Conservation (phyloP, 192 early-diverging fungal genomes). For the Umbelopsis vinacea region DNA sequence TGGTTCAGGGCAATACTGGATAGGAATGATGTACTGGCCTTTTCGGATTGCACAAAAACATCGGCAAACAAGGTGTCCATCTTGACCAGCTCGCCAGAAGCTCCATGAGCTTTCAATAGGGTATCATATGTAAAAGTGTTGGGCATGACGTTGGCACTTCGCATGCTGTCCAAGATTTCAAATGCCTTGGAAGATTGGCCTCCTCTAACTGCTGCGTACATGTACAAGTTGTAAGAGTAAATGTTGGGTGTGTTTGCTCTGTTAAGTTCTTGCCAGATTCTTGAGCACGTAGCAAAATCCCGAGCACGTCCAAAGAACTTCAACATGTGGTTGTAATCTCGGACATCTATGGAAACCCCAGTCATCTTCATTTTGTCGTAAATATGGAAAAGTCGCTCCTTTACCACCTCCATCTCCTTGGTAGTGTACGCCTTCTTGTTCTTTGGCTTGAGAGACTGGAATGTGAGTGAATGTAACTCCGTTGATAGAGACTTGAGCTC, state of each 20-base stretch:
- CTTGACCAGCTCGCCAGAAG: slow-evolving; percentile 29
- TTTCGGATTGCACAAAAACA: background rate
- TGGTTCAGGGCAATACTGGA: background rate
- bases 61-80: slow-evolving; percentile 30
- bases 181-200: slow-evolving; percentile 26
- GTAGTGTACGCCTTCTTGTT: slow-evolving; percentile 23
- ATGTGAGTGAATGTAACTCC: slow-evolving; percentile 37
- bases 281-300: slow-evolving; percentile 28
- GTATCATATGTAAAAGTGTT: slow-evolving; percentile 38
- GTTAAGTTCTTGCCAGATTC: slow-evolving; percentile 28
- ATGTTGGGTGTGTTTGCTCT: slow-evolving; percentile 23
- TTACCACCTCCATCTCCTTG: slow-evolving; percentile 26
- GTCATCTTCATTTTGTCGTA: slow-evolving; percentile 27
- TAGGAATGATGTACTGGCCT: background rate
- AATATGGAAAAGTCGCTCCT: slow-evolving; percentile 32
- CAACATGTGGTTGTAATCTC: slow-evolving; percentile 44
- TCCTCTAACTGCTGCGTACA: slow-evolving; percentile 36
- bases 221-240: slow-evolving; percentile 39
- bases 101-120: slow-evolving; percentile 39
- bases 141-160: slow-evolving; percentile 21
- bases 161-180: slow-evolving; percentile 25
- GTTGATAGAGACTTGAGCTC: slow-evolving; percentile 24
- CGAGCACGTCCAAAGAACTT: slow-evolving; percentile 38
- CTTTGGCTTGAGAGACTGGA: slow-evolving; percentile 33
- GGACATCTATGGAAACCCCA: slow-evolving; percentile 23